phyloP scores from a whole-genome alignment of 2,329 filamentous ascomycete species.

The Pseudogymnoascus sp. region DNA sequence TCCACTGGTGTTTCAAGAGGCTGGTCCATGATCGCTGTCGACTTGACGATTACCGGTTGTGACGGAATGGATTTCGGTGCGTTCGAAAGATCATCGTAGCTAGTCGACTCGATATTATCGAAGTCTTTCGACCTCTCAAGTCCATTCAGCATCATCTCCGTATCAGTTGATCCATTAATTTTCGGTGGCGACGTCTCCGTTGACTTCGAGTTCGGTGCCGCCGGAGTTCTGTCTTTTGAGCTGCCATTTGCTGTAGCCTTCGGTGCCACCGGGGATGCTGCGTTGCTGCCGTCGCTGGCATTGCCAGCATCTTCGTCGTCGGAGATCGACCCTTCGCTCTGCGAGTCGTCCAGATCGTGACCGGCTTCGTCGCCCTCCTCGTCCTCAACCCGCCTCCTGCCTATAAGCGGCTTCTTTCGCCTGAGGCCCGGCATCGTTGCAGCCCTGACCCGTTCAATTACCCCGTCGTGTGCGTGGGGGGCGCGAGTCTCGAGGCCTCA shows the following conservation, averaged over 20 bases:
- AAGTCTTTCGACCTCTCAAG: conserved; percentile 25
- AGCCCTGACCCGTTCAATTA: conserved; percentile 8
- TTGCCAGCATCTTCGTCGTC: conserved; percentile 57
- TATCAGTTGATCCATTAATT: conserved; percentile 39
- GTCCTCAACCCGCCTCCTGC: conserved; percentile 62
- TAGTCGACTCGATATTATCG: conserved; percentile 12
- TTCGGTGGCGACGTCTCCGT: conserved; percentile 33
- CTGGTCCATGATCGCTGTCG: conserved; percentile 34
- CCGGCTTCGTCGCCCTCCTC: conserved; percentile 63
- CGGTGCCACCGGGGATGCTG: conserved; percentile 24
- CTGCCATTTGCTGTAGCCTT: conserved; percentile 32
- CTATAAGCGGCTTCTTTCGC: conserved; percentile 58
- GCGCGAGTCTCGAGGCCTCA: conserved; percentile 7
- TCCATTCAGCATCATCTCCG: conserved; percentile 53
- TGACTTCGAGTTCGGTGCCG: conserved; percentile 23
- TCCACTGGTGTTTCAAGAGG: conserved; percentile 57
- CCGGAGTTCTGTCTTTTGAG: conserved; percentile 26
- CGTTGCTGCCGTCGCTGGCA: conserved; percentile 59
- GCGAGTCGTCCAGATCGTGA: conserved; percentile 52
- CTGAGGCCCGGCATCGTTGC: conserved; percentile 7
- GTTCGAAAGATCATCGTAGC: conserved; percentile 1
- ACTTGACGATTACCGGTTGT: conserved; percentile 26
- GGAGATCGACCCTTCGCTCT: conserved; percentile 56
- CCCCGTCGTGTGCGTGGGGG: conserved; percentile 1
- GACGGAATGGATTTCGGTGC: background rate